A percentile compares a stretch with the other conserved stretches of the same genome.
These are phyloP conservation scores for Thielaviopsis cerberus DNA, from an alignment of 2,329 filamentous ascomycete species.

Conservation along the genomic window DNA sequence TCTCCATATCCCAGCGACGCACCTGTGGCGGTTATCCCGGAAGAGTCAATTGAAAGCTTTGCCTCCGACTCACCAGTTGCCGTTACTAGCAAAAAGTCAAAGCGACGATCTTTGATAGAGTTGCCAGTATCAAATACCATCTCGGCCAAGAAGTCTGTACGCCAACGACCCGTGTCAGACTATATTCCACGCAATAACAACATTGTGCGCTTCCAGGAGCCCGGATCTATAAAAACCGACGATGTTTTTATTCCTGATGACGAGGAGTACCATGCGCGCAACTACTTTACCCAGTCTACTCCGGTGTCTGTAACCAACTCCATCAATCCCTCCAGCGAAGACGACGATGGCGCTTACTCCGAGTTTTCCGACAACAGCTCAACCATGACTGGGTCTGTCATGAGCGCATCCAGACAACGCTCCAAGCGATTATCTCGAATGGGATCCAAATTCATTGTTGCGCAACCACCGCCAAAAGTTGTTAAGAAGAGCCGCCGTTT, in stretches of 20 bases:
- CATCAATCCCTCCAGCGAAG: slow-evolving; percentile 25
- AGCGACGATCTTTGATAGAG: slow-evolving; percentile 4
- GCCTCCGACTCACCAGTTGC: not conserved
- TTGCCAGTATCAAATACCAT: not conserved
- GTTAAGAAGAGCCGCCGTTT: slow-evolving; percentile 45
- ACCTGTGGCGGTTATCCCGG: slow-evolving; percentile 7
- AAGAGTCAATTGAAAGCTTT: slow-evolving; percentile 6
- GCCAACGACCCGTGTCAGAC: slow-evolving; percentile 22
- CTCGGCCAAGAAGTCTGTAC: slow-evolving; percentile 12
- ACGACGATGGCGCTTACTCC: slow-evolving; percentile 23
- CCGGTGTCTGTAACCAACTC: slow-evolving; percentile 1
- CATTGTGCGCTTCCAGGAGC: slow-evolving; percentile 28
- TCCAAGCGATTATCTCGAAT: slow-evolving; percentile 10
- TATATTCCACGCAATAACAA: slow-evolving; percentile 23
- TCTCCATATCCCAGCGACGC: slow-evolving; percentile 3
- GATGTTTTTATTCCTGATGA: slow-evolving; percentile 4
- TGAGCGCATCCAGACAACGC: slow-evolving; percentile 12
- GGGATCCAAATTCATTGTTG: slow-evolving; percentile 47
- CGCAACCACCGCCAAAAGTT: slow-evolving; percentile 44
- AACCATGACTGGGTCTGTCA: slow-evolving; percentile 16
- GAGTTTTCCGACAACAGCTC: slow-evolving; percentile 29
- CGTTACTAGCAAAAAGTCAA: not conserved
- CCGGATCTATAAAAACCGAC: not conserved
- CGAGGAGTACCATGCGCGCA: slow-evolving; percentile 9
- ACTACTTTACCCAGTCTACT: slow-evolving; percentile 4